Evolutionary conservation across 352 stramenopile genomes (phyloP), one percentile per base, ranked within the genome.

Genomic region (Aphanomyces astaci): DNA sequence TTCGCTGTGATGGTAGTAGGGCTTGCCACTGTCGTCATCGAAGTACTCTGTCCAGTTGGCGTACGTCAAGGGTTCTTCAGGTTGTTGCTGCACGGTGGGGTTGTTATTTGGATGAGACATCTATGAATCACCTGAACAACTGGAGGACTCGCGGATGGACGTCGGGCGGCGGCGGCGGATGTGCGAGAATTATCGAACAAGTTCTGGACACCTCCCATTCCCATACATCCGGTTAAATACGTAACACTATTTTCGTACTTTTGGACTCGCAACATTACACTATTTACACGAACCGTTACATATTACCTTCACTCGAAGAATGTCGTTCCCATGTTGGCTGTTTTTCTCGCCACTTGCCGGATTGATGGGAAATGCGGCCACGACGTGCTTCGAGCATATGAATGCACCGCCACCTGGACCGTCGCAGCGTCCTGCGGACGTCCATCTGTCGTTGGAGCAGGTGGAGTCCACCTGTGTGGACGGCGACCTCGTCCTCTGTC

Each of bases 1-100:
- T 19, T 76, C 30, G 7, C 77, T 86, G 69, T 94, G 84, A 73
- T 90, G 90, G 75, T 92, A 94, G 63, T 94, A 94, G 22, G 76
- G 79, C 25, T 88, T 75, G 2, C 82, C 81, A 10, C 74, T 90
- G 0, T 75, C 70, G 51, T 88, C 76, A 65, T 94, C 86, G 54
- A 81, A 89, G 74, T 91, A 94, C 64, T 94, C 81, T 28, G 87
- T 66, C 86, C 86, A 94, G 30, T 59, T 59, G 4, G 19, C 51
- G 33, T 39, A 59, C 17, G 25, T 32, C 30, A 59, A 19, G 30
- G 51, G 51, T n/a, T 39, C 19, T 4, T 22, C 19, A 22, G 51
- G 51, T 59, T 59, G 51, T 59, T 59, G 51, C 30, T 59, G 51
- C 17, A 17, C 30, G 51, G 15, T 59, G 0, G 51, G 24, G 51